phyloP scores from a whole-genome alignment of 345 rosid genomes.

The Arabidopsis arenosa region DNA sequence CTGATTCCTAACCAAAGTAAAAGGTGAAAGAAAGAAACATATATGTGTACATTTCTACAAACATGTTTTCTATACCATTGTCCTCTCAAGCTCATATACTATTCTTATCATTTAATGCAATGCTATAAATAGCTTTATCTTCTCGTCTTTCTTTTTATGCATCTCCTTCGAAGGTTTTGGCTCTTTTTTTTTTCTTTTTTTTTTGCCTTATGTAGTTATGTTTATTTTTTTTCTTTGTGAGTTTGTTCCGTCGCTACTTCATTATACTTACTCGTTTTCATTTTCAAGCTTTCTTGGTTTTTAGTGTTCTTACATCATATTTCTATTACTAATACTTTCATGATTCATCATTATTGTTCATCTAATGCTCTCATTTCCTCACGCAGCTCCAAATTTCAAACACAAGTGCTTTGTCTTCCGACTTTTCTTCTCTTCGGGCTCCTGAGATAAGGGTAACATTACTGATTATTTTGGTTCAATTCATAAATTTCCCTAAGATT shows the following conservation, averaged over 20 bases:
- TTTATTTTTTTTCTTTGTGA: background rate
- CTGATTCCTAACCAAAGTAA: too few relatives aligned
- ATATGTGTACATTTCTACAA: background rate
- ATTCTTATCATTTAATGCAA: too few relatives aligned
- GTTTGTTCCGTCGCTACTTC: background rate
- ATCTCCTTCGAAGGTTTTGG: too few relatives aligned
- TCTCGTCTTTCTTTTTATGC: too few relatives aligned
- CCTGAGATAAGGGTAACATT: slow-evolving; percentile 9
- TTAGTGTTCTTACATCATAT: background rate
- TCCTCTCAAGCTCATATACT: background rate
- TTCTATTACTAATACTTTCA: background rate
- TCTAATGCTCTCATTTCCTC: slow-evolving; percentile 10
- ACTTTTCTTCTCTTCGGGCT: background rate
- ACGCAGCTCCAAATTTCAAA: background rate
- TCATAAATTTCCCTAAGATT: background rate
- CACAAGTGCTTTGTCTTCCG: background rate
- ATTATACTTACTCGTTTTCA: background rate
- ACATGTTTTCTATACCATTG: background rate
- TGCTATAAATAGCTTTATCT: too few relatives aligned
- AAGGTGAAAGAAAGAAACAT: too few relatives aligned
- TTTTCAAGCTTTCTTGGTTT: background rate
- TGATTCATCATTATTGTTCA: background rate
- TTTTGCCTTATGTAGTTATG: too few relatives aligned
- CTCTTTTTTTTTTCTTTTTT: too few relatives aligned
- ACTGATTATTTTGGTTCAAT: background rate